Conservation (phyloP, 495 filamentous ascomycete species). For the Jackrogersella minutella region DNA sequence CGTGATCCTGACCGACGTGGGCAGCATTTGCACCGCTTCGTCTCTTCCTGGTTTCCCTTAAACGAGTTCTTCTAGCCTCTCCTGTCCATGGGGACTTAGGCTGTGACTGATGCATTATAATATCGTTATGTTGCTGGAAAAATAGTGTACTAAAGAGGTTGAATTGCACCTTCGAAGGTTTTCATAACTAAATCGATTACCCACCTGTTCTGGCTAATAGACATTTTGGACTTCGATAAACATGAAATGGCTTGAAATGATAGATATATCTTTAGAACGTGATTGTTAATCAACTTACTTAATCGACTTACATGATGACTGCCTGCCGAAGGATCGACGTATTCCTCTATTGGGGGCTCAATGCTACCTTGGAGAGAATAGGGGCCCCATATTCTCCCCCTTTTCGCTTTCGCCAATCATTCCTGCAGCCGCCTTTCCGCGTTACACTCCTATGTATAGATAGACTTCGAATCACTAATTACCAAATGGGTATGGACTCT, state of each 20-base stretch:
- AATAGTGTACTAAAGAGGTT: no score
- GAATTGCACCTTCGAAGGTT: neutral
- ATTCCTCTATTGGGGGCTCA: neutral
- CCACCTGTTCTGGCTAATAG: neutral
- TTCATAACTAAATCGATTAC: neutral
- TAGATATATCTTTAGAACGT: neutral
- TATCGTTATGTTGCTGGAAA: neutral
- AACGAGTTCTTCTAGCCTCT: neutral
- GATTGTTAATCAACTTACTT: neutral
- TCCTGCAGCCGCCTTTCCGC: neutral
- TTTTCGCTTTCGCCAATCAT: neutral
- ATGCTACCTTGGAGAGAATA: neutral
- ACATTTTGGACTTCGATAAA: neutral
- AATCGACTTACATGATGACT: neutral
- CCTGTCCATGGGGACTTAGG: neutral
- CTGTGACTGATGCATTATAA: neutral
- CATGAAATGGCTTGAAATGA: neutral
- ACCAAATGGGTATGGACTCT: neutral
- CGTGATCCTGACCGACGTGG: slow-evolving; percentile 32
- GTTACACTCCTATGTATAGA: neutral
- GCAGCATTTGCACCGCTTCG: slow-evolving; percentile 16
- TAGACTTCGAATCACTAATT: neutral
- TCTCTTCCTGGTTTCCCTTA: neutral
- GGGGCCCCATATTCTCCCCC: neutral
- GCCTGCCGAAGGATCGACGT: neutral